These are phyloP conservation scores for Rhypophila decipiens DNA, from an alignment of 495 filamentous ascomycete genomes.

Conservation along the genomic window DNA sequence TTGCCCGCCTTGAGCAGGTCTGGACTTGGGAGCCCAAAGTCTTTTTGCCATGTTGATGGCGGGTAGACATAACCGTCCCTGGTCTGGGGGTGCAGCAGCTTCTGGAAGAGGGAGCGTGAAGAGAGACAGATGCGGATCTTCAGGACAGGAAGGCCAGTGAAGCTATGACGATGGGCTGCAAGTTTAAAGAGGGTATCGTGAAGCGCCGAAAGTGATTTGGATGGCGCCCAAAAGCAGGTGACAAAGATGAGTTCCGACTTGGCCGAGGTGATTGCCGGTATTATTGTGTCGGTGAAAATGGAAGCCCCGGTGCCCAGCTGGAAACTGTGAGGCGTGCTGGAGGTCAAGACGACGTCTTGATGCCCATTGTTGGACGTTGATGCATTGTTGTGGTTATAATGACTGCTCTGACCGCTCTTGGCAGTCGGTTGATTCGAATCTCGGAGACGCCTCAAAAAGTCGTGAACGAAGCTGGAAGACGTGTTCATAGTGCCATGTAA, in stretches of 20 bases:
- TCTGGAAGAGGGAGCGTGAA: constrained; percentile 59
- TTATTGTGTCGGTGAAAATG: constrained; percentile 44
- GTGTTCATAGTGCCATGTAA: constrained; percentile 3
- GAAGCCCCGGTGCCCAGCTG: constrained; percentile 51
- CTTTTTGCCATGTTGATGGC: constrained; percentile 45
- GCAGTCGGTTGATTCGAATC: neutral
- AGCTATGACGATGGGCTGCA: constrained; percentile 31
- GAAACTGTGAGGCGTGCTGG: constrained; percentile 41
- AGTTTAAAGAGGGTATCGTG: constrained; percentile 43
- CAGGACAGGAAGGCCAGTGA: constrained; percentile 14
- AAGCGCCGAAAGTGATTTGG: constrained; percentile 45
- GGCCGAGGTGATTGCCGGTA: constrained; percentile 51
- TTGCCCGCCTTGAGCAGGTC: constrained; percentile 41
- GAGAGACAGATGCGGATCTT: constrained; percentile 47
- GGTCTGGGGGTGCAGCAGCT: constrained; percentile 57
- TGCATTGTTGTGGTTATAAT: constrained; percentile 13
- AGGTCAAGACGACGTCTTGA: constrained; percentile 37
- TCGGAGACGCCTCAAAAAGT: constrained; percentile 17
- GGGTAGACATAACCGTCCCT: constrained; percentile 51
- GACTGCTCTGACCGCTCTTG: constrained; percentile 3
- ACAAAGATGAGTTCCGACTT: constrained; percentile 60
- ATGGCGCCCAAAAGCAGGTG: constrained; percentile 71
- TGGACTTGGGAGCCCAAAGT: constrained; percentile 53
- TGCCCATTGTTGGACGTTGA: constrained; percentile 19
- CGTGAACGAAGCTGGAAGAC: constrained; percentile 14